Base-by-base conservation (phyloP, 352 stramenopile genomes). In the Globisporangium spinosum region DNA sequence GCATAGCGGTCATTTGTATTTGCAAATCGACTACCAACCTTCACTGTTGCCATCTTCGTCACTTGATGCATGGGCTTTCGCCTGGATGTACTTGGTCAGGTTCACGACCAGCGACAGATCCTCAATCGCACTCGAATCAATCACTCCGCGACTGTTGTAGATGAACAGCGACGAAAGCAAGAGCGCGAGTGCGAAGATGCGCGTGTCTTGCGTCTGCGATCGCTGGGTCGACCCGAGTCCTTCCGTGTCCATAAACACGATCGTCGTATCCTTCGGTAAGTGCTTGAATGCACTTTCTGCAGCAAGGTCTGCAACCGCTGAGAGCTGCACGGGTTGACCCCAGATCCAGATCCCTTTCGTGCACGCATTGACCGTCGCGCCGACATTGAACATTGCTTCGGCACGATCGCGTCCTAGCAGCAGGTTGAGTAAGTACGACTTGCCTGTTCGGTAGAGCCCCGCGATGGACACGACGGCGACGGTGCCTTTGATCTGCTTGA, bases 281-380 rank as follows among this genome's bases (percentile, higher is more conserved):
- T 87, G 75, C 68, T 76, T 77, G 63, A 87, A 85, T 12, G 58
- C 54, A 22, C 22, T 62, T 27, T 67, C 64, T 2, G 65, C 25
- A 9, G 57, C 62, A 2, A 65, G 54, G 29, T 58, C 65, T 5
- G 29, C 57, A 22, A 49, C 57, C 5, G 29, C 35, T 34, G 65
- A 66, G 40, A 78, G 51, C 32, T 77, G 65, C 12, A 82, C 59
- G 0, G 83, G 80, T 58, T 91, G 72, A 10, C 79, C 80, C 85
- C 87, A 94, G 59, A 95, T 83, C 87, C 87, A 94, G 54, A 94
- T 91, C 4, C 87, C 87, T 57, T 90, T 89, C 8, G 87, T 94
- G 65, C 87, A 93, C 45, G 82, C 85, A 55, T 92, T 89, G 1
- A 94, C 76, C 2, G 83, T 93, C 45, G 73, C 74, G 17, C 85